These are phyloP conservation scores for Microbotryum violaceum DNA, from an alignment of 1,284 basidiomycete species.

Conservation along the genomic window DNA sequence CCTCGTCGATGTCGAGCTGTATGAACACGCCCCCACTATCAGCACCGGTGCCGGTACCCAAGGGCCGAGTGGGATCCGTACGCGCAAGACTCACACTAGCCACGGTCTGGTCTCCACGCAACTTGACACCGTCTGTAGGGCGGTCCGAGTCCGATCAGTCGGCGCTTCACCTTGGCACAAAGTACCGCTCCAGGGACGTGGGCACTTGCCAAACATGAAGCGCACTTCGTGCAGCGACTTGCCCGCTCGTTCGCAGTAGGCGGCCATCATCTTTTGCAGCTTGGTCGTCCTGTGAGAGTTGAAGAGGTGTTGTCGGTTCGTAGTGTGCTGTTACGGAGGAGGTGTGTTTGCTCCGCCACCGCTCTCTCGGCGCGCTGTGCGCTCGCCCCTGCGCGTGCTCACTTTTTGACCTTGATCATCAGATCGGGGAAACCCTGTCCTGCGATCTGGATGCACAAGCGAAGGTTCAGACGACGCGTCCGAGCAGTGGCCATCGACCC, in stretches of 20 bases:
- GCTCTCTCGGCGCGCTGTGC: no score
- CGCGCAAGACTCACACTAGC: slow-evolving; percentile 10
- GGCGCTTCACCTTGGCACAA: not conserved
- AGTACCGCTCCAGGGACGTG: no score
- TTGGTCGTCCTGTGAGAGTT: slow-evolving; percentile 25
- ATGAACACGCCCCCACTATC: no score
- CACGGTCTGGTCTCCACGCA: slow-evolving; percentile 12
- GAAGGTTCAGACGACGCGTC: not conserved
- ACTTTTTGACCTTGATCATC: slow-evolving; percentile 33
- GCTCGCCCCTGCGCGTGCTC: not conserved
- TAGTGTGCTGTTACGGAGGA: no score
- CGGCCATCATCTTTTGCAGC: slow-evolving; percentile 32
- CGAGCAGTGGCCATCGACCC: no score
- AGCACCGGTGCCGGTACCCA: no score
- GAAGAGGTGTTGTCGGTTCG: not conserved
- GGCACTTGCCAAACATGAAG: slow-evolving; percentile 28
- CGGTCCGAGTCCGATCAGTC: not conserved
- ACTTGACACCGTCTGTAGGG: slow-evolving; percentile 17
- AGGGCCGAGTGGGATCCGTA: no score
- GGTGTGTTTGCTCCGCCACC: no score
- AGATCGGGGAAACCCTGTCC: slow-evolving; percentile 31
- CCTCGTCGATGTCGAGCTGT: slow-evolving; percentile 32
- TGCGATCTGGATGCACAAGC: slow-evolving; percentile 14
- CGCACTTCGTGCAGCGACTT: slow-evolving; percentile 26
- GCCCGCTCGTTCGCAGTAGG: slow-evolving; percentile 32